Evolutionary conservation across 805 yeast genomes (phyloP).

Genomic region (Saturnispora mendoncae): DNA sequence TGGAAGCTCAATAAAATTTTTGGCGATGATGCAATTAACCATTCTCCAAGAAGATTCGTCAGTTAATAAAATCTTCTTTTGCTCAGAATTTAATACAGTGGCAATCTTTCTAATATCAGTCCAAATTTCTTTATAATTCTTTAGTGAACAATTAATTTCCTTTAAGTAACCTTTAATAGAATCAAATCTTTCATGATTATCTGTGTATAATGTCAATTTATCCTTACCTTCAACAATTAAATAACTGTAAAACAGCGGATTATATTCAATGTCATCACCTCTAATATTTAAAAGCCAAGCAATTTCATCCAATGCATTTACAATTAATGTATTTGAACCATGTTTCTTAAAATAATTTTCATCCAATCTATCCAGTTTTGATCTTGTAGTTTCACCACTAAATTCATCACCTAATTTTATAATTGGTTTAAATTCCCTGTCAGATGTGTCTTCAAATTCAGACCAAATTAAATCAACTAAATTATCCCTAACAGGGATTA

Average conservation of each 20-base stretch:
- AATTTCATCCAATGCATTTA: slow-evolving; percentile 65
- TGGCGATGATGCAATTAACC: slow-evolving; percentile 37
- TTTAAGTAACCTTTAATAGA: slow-evolving; percentile 32
- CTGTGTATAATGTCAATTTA: slow-evolving; percentile 35
- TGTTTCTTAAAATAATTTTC: slow-evolving; percentile 28
- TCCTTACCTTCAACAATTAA: slow-evolving; percentile 35
- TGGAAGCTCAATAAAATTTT: slow-evolving; percentile 33
- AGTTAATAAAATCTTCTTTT: slow-evolving; percentile 39
- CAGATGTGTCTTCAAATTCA: slow-evolving; percentile 53
- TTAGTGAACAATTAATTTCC: slow-evolving; percentile 35
- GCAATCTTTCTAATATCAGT: slow-evolving; percentile 33
- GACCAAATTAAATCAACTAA: slow-evolving; percentile 44
- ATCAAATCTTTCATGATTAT: slow-evolving; percentile 32
- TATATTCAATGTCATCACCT: slow-evolving; percentile 42
- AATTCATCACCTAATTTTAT: slow-evolving; percentile 41
- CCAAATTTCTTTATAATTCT: slow-evolving; percentile 41
- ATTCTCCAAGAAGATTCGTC: slow-evolving; percentile 62
- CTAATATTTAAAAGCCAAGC: slow-evolving; percentile 88
- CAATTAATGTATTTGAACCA: slow-evolving; percentile 25
- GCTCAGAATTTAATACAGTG: slow-evolving; percentile 14
- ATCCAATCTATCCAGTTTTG: slow-evolving; percentile 47
- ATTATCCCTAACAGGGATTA: slow-evolving; percentile 39
- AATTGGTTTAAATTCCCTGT: slow-evolving; percentile 42
- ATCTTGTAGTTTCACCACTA: slow-evolving; percentile 55
- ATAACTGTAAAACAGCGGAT: slow-evolving; percentile 46